phyloP scores from a whole-genome alignment of 306 rosid genomes.

The Vicia villosa region DNA sequence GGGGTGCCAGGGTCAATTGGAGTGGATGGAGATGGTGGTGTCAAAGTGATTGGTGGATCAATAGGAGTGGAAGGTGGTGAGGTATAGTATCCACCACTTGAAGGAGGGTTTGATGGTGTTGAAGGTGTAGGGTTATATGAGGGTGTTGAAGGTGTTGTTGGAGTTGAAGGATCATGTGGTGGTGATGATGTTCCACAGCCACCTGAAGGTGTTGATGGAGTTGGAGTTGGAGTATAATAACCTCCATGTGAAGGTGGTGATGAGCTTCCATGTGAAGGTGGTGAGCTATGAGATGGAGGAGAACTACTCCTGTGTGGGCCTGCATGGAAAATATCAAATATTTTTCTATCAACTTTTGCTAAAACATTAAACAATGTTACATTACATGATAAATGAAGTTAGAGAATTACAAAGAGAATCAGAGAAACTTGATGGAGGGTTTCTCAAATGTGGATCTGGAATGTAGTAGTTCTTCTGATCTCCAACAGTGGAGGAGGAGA shows the following conservation, averaged over 20 bases:
- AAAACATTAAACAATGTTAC: background rate
- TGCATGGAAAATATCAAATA: conserved; percentile 12
- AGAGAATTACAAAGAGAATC: conserved; percentile 41
- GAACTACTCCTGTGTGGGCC: conserved; percentile 53
- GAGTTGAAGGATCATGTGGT: conserved; percentile 43
- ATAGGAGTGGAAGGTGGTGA: conserved; percentile 52
- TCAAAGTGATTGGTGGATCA: background rate
- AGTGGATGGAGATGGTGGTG: conserved; percentile 64
- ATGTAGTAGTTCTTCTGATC: conserved; percentile 74
- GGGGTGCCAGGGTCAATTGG: conserved; percentile 61
- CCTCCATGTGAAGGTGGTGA: conserved; percentile 65
- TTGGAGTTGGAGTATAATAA: conserved; percentile 51
- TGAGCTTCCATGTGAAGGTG: conserved; percentile 52
- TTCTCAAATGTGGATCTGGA: conserved; percentile 65
- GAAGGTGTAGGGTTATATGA: conserved; percentile 42
- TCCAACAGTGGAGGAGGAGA: conserved; percentile 49
- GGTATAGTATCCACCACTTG: conserved; percentile 56
- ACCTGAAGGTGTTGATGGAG: conserved; percentile 52
- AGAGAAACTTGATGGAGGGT: conserved; percentile 57
- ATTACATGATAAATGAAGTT: background rate
- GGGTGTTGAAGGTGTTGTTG: conserved; percentile 43
- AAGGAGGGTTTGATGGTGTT: conserved; percentile 54
- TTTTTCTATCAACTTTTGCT: background rate
- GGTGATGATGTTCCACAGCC: conserved; percentile 57
- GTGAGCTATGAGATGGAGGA: conserved; percentile 55